Conservation (phyloP, 2,329 filamentous ascomycete species). For the Monosporascus sp. region DNA sequence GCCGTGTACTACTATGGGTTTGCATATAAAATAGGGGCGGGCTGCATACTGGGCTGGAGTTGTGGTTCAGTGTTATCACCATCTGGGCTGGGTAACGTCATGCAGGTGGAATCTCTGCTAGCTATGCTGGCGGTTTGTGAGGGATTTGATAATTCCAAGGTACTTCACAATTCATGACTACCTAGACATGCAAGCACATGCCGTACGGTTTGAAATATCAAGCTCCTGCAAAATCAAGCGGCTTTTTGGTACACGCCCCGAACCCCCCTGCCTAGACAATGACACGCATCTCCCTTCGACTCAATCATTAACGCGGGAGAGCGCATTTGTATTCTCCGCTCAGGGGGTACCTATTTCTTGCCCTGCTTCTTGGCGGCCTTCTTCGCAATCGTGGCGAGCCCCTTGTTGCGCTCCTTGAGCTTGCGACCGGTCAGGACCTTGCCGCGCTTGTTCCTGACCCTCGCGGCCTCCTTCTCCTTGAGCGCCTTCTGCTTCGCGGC, state of each 20-base stretch:
- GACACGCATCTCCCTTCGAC: no score
- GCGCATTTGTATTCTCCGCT: no score
- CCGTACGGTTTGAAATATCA: no score
- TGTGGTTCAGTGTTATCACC: neutral
- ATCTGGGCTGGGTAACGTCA: no score
- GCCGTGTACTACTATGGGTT: constrained; percentile 5
- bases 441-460: constrained; percentile 12
- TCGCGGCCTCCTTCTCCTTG: constrained; percentile 14
- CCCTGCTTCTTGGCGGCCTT: constrained; percentile 6
- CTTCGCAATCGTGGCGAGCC: constrained; percentile 9
- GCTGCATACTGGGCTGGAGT: constrained; percentile 6
- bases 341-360: neutral
- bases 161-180: no score
- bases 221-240: no score
- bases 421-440: constrained; percentile 13
- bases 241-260: no score
- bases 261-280: no score
- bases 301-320: no score
- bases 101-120: constrained; percentile 4
- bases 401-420: constrained; percentile 13
- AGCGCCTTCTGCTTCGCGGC: constrained; percentile 16
- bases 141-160: no score
- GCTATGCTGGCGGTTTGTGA: neutral
- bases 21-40: constrained; percentile 3
- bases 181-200: no score